Base-by-base conservation (phyloP, 345 rosid species). In the Arabidopsis arenosa region DNA sequence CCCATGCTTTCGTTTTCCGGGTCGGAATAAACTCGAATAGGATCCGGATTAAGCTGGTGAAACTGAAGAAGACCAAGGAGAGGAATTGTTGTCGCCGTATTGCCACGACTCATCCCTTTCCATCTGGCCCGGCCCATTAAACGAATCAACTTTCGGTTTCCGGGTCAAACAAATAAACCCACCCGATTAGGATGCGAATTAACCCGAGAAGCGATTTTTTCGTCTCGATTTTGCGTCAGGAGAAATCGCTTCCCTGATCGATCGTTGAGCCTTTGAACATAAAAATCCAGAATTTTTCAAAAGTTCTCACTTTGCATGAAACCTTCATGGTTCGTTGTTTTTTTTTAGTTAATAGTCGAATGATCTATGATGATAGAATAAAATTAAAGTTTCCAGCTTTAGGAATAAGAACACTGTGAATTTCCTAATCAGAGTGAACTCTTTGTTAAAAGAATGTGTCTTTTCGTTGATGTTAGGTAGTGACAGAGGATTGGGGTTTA, bases 401-500 rank as follows among this genome's bases (percentile, higher is more conserved):
- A 6, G 26, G 73, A 26, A 82, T 84, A 84, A 73, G 72, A 70
- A 28, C 32, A 39, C 64, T 61, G 28, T 52, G 15, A 69, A 63
- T 80, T 65, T 56, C 47, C 33, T 75, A 26, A 65, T 58, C 81
- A 43, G 54, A 75, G 49, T 14, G 8, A 74, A 61, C 64, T 82
- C 86, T 59, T 63, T 67, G 35, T 6, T 79, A 23, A 76, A 75
- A 72, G 81, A 63, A 58, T 35, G 73, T 28, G 4, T 57, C 0
- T 49, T 66, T 76, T 80, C 74, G 35, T n/a, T 12, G 18, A 47
- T 75, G 49, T 1, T 23, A 23, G 26, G 72, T 49, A 17, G 10
- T 73, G 69, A 71, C 61, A 5, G 23, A 43, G 35, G 40, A 37
- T 65, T 47, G 30, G 35, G 30, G 35, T 51, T 12, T 66, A 47